These are phyloP conservation scores for Paracoccidioides brasiliensis DNA, from an alignment of 2,329 filamentous ascomycete species.

Conservation along the genomic window DNA sequence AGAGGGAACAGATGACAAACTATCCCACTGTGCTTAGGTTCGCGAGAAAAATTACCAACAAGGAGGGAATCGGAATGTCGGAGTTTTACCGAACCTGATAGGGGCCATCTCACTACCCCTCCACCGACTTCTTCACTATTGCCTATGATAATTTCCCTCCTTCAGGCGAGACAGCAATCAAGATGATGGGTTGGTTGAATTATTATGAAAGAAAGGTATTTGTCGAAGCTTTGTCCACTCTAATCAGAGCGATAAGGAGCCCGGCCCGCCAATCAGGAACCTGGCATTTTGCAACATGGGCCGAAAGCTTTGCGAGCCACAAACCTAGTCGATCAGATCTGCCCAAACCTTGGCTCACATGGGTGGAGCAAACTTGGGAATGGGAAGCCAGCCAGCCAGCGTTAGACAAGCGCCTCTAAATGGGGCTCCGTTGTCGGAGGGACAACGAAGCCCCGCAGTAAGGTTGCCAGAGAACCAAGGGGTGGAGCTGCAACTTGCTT, in stretches of 20 bases:
- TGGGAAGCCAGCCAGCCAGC: neutral
- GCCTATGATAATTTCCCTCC: neutral
- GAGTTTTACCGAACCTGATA: neutral
- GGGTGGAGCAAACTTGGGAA: neutral
- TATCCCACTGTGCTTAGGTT: too few relatives aligned
- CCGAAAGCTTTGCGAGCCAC: neutral
- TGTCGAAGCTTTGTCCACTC: slow-evolving; percentile 1
- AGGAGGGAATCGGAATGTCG: neutral
- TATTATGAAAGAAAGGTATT: neutral
- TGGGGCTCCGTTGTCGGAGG: too few relatives aligned
- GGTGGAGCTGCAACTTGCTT: too few relatives aligned
- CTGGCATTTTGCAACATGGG: neutral
- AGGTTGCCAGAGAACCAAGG: neutral
- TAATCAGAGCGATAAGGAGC: neutral
- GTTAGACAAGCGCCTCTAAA: too few relatives aligned
- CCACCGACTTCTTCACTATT: neutral
- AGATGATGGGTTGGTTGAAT: neutral
- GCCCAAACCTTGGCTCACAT: neutral
- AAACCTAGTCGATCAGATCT: neutral
- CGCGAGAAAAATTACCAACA: neutral
- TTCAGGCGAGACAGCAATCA: too few relatives aligned
- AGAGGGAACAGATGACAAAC: too few relatives aligned
- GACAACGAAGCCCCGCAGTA: neutral
- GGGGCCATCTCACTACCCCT: neutral
- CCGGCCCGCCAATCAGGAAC: neutral